These are phyloP conservation scores for Diplodia intermedia DNA, from an alignment of 2,329 filamentous ascomycete genomes.

Conservation along the genomic window DNA sequence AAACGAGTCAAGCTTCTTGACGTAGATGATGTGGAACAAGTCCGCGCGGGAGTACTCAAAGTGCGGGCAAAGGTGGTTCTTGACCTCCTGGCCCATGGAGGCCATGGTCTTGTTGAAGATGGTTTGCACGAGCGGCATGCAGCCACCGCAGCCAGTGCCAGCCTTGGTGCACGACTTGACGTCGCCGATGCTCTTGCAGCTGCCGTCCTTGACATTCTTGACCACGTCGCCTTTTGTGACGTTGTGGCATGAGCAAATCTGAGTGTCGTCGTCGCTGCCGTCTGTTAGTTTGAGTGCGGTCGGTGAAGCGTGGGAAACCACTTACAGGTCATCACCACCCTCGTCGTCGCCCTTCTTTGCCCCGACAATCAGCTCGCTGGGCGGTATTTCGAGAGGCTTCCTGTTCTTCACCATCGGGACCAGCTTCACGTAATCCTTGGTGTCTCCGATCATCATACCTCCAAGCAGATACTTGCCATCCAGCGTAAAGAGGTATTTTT, in stretches of 20 bases:
- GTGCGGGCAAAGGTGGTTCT: constrained; percentile 84
- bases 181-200: constrained; percentile 80
- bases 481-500: constrained; percentile 89
- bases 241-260: constrained; percentile 93
- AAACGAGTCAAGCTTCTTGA: constrained; percentile 77
- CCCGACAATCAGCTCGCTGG: constrained; percentile 83
- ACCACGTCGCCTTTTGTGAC: constrained; percentile 85
- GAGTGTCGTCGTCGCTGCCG: constrained; percentile 73
- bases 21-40: constrained; percentile 86
- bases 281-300: constrained; percentile 33
- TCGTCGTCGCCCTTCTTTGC: constrained; percentile 76
- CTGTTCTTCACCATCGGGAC: constrained; percentile 86
- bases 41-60: constrained; percentile 85
- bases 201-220: constrained; percentile 74
- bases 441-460: constrained; percentile 98
- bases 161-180: constrained; percentile 92
- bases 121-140: constrained; percentile 83
- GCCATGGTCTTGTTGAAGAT: constrained; percentile 92
- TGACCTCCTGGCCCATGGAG: constrained; percentile 83
- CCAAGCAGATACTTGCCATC: constrained; percentile 90
- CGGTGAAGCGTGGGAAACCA: constrained; percentile 12
- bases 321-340: constrained; percentile 70
- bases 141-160: constrained; percentile 88
- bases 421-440: constrained; percentile 86
- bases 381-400: constrained; percentile 77